These are phyloP conservation scores for Begonia fuchsioides DNA, from an alignment of 306 rosid species.

Conservation along the genomic window DNA sequence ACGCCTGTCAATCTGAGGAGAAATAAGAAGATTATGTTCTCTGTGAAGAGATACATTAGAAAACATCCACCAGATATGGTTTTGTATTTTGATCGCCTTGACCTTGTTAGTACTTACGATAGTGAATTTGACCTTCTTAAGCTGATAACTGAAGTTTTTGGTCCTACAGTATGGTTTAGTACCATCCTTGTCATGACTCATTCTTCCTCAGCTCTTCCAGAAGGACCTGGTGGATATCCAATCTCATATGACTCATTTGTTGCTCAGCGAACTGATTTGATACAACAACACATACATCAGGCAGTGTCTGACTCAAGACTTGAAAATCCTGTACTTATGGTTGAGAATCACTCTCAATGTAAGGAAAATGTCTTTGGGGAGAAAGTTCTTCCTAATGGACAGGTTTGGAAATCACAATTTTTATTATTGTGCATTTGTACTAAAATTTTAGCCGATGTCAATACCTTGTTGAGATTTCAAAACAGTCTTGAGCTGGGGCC, in stretches of 20 bases:
- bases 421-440: conserved; percentile 68
- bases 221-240: conserved; percentile 60
- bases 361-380: conserved; percentile 57
- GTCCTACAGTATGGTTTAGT: conserved; percentile 83
- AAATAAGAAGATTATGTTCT: conserved; percentile 72
- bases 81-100: conserved; percentile 83
- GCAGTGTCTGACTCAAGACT: conserved; percentile 71
- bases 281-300: conserved; percentile 71
- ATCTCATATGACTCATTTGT: conserved; percentile 52
- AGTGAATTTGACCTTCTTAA: conserved; percentile 47
- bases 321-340: conserved; percentile 76
- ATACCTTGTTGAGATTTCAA: conserved; percentile 57
- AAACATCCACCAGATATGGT: conserved; percentile 86
- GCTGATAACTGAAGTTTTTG: conserved; percentile 72
- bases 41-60: conserved; percentile 62
- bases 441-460: conserved; percentile 75
- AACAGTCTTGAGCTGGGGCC: conserved; percentile 72
- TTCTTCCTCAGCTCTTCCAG: conserved; percentile 65
- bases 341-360: conserved; percentile 88
- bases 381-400: conserved; percentile 89
- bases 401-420: conserved; percentile 83
- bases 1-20: conserved; percentile 41
- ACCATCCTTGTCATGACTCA: conserved; percentile 87
- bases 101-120: conserved; percentile 22
- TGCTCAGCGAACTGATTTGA: conserved; percentile 38